Percentiles rank a stretch among this genome's conserved stretches.
These are phyloP conservation scores for Theileria luwenshuni DNA, from an alignment of 169 alveolate species.

Conservation along the genomic window DNA sequence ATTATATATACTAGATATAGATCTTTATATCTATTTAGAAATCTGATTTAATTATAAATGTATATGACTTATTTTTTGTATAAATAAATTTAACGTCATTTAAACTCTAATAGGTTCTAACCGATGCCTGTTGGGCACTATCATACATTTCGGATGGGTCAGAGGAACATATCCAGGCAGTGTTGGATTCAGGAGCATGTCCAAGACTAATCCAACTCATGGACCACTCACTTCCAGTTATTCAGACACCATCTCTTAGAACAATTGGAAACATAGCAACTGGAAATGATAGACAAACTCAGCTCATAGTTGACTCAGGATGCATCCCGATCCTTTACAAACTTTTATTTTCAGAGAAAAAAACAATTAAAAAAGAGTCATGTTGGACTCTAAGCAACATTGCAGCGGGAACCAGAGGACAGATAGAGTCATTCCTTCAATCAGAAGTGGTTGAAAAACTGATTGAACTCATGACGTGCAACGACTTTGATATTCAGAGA, in stretches of 20 bases:
- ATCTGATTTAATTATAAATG: background rate
- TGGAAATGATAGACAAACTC: slow-evolving; percentile 96
- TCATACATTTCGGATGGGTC: slow-evolving; percentile 93
- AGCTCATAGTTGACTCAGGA: slow-evolving; percentile 90
- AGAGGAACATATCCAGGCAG: slow-evolving; percentile 86
- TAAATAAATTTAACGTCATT: background rate
- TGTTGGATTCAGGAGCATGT: slow-evolving; percentile 88
- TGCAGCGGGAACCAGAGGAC: slow-evolving; percentile 93
- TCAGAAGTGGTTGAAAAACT: slow-evolving; percentile 84
- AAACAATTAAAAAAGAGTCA: slow-evolving; percentile 93
- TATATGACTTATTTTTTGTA: background rate
- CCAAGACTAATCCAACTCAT: slow-evolving; percentile 90
- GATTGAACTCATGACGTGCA: slow-evolving; percentile 83
- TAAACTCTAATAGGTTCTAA: slow-evolving; percentile 78
- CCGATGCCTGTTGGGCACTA: slow-evolving; percentile 95
- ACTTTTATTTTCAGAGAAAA: slow-evolving; percentile 86
- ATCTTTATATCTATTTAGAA: background rate
- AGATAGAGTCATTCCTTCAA: slow-evolving; percentile 87
- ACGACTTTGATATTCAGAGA: slow-evolving; percentile 91
- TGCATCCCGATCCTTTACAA: slow-evolving; percentile 83
- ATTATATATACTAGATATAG: slow-evolving; percentile 7
- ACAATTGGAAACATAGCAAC: slow-evolving; percentile 96
- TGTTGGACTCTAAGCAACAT: slow-evolving; percentile 97
- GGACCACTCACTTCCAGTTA: slow-evolving; percentile 83
- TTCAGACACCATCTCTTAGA: slow-evolving; percentile 94